Percentiles rank a stretch among this genome's conserved stretches.
Conservation (phyloP, 768 basidiomycete genomes). For the Lentinula sp. region DNA sequence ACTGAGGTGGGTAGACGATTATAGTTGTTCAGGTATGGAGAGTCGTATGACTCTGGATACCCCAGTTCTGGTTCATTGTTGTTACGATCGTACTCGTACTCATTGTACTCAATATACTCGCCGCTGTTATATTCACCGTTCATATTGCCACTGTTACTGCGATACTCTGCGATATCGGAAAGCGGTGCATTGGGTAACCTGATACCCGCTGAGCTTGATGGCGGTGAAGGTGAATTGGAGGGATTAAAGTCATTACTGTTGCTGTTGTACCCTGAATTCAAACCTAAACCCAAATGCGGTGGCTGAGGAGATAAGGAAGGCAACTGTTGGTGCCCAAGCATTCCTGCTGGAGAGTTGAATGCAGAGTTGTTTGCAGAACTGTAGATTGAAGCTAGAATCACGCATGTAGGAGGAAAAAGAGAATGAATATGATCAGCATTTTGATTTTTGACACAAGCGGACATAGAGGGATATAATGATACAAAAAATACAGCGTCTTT, state of each 20-base stretch:
- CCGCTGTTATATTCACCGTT: neutral
- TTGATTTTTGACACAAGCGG: neutral
- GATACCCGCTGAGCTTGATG: constrained; percentile 63
- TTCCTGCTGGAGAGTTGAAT: neutral
- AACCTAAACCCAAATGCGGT: constrained; percentile 31
- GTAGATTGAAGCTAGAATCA: constrained; percentile 22
- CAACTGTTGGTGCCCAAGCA: constrained; percentile 55
- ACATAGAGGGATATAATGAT: neutral
- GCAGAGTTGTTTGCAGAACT: constrained; percentile 38
- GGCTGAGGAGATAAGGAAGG: constrained; percentile 55
- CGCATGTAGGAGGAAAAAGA: neutral
- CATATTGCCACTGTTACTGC: neutral
- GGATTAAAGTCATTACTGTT: constrained; percentile 17
- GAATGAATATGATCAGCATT: neutral
- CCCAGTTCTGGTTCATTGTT: neutral
- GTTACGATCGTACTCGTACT: neutral
- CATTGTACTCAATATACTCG: neutral
- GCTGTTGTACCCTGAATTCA: constrained; percentile 40
- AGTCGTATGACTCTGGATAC: neutral
- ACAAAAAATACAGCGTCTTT: neutral
- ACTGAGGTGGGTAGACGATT: neutral
- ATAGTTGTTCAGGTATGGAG: neutral
- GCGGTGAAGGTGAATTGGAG: constrained; percentile 60
- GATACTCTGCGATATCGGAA: constrained; percentile 54
- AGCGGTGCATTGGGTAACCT: constrained; percentile 71